These are phyloP conservation scores for Monoraphidium neglectum DNA, from an alignment of 139 green algal species.

Conservation along the genomic window DNA sequence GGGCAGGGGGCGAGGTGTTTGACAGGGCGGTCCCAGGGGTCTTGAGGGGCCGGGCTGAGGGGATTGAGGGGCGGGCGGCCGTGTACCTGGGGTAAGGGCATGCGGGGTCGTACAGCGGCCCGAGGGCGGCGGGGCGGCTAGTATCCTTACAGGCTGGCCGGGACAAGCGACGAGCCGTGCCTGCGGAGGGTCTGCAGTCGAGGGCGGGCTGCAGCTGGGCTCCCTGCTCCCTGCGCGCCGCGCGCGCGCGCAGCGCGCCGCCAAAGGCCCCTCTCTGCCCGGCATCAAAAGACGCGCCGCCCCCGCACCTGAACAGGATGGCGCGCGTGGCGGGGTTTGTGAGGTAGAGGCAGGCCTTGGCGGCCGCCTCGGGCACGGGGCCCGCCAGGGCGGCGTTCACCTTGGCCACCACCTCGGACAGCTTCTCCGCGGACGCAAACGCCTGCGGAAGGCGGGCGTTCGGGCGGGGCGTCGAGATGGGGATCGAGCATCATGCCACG, in stretches of 20 bases:
- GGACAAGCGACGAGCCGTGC: too few species aligned
- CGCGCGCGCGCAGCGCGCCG: neutral
- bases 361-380: slow-evolving; percentile 64
- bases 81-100: too few species aligned
- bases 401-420: slow-evolving; percentile 77
- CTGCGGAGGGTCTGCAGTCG: too few species aligned
- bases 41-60: too few species aligned
- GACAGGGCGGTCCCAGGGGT: too few species aligned
- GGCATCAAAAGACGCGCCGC: neutral
- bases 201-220: neutral
- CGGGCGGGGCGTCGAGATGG: neutral
- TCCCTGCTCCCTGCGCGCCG: neutral
- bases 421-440: slow-evolving; percentile 84
- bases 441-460: slow-evolving; percentile 59
- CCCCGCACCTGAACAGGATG: slow-evolving; percentile 72
- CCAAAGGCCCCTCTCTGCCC: neutral
- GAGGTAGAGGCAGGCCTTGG: slow-evolving; percentile 87
- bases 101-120: too few species aligned
- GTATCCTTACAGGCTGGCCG: too few species aligned
- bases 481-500: neutral
- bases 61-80: too few species aligned
- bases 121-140: too few species aligned
- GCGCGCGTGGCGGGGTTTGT: slow-evolving; percentile 70
- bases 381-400: slow-evolving; percentile 76
- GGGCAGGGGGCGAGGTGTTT: too few species aligned